Conservation (phyloP, 2,329 filamentous ascomycete genomes). For the Sporothrix humicola region DNA sequence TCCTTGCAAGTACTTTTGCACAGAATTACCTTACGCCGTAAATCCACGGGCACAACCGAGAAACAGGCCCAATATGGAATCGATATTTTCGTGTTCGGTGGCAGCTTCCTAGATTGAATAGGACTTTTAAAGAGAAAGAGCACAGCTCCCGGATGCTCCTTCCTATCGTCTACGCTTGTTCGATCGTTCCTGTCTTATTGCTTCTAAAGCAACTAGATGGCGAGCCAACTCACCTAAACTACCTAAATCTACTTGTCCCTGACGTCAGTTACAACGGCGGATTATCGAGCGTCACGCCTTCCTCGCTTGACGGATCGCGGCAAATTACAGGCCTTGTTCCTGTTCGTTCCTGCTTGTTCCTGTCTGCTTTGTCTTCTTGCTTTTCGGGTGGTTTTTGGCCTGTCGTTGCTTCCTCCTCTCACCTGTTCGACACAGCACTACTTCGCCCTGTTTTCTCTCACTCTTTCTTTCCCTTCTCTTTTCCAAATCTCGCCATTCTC, state of each 20-base stretch:
- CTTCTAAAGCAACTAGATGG: background rate
- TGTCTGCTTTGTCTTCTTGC: background rate
- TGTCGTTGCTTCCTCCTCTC: slow-evolving; percentile 13
- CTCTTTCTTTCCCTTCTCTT: background rate
- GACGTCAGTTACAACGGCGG: slow-evolving; percentile 20
- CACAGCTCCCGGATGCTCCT: background rate
- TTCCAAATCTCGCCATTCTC: background rate
- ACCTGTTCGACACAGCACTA: background rate
- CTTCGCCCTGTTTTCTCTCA: background rate
- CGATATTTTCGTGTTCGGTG: background rate
- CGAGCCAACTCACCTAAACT: slow-evolving; percentile 4
- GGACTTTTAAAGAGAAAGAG: background rate
- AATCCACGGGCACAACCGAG: background rate
- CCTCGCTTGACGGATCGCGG: background rate
- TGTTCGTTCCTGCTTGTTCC: too few relatives aligned
- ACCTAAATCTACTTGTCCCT: slow-evolving; percentile 5
- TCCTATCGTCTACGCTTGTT: background rate
- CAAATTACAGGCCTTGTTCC: background rate
- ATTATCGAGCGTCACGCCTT: slow-evolving; percentile 23
- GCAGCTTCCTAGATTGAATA: background rate
- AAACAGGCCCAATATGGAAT: background rate
- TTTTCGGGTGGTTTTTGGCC: background rate
- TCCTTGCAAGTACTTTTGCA: background rate
- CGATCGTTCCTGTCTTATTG: background rate
- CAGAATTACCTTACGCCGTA: too few relatives aligned